Conservation (phyloP, 805 yeast species). For the Kazachstania taianensis region DNA sequence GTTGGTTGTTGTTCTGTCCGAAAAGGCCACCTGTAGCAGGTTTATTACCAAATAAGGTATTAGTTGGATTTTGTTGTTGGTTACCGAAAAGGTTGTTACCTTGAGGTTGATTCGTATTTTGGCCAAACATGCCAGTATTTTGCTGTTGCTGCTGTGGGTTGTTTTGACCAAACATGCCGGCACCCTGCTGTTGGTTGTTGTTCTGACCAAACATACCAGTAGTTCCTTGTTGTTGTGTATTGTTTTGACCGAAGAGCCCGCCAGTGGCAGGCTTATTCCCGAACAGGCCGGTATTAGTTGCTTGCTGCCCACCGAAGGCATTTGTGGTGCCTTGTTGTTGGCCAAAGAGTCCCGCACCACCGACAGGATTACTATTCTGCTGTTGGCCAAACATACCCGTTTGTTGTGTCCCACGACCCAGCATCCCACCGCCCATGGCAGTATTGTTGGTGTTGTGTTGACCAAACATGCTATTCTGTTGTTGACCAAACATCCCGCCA, state of each 20-base stretch:
- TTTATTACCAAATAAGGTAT: no score
- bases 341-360: slow-evolving; percentile 36
- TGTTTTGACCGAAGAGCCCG: slow-evolving; percentile 8
- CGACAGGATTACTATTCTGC: slow-evolving; percentile 12
- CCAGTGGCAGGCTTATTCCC: slow-evolving; percentile 7
- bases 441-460: slow-evolving; percentile 6
- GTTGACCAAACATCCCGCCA: slow-evolving; percentile 26
- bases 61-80: slow-evolving; percentile 3
- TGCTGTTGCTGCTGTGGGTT: slow-evolving; percentile 8
- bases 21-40: slow-evolving; percentile 18
- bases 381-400: slow-evolving; percentile 25
- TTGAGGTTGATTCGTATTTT: slow-evolving; percentile 22
- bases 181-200: slow-evolving; percentile 1
- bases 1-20: slow-evolving; percentile 9
- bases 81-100: slow-evolving; percentile 32
- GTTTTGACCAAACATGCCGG: slow-evolving; percentile 27
- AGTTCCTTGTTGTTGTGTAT: slow-evolving; percentile 13
- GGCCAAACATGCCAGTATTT: slow-evolving; percentile 34
- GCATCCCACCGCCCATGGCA: slow-evolving; percentile 19
- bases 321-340: slow-evolving; percentile 9
- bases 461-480: slow-evolving; percentile 23
- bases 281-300: slow-evolving; percentile 9
- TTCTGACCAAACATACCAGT: slow-evolving; percentile 33
- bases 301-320: slow-evolving; percentile 16
- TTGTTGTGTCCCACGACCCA: slow-evolving; percentile 18